Evolutionary conservation across 495 filamentous ascomycete genomes (phyloP).

Genomic region (Penicillium bialowiezense): DNA sequence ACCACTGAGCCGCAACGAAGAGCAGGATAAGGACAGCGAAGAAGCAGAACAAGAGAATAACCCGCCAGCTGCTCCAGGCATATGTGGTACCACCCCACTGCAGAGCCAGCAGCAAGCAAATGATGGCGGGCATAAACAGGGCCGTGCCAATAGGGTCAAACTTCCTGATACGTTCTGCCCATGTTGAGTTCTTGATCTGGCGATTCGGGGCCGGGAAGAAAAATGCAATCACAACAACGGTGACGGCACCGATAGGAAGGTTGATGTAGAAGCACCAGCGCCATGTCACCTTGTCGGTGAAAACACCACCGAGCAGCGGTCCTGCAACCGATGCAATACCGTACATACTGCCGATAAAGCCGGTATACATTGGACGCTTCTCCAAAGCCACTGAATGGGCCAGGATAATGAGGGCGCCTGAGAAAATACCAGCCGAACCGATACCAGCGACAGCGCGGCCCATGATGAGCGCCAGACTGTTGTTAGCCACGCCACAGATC

Average conservation of each 20-base stretch:
- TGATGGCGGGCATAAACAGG: slow-evolving; percentile 34
- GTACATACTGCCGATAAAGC: slow-evolving; percentile 67
- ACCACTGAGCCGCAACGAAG: slow-evolving; percentile 25
- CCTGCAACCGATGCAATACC: slow-evolving; percentile 68
- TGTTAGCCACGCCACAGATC: slow-evolving; percentile 68
- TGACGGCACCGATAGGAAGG: slow-evolving; percentile 59
- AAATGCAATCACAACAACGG: slow-evolving; percentile 52
- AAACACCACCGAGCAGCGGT: slow-evolving; percentile 59
- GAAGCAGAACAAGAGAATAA: slow-evolving; percentile 35
- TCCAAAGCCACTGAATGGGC: slow-evolving; percentile 56
- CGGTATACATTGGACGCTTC: slow-evolving; percentile 64
- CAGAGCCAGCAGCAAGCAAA: slow-evolving; percentile 40
- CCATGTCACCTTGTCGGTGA: slow-evolving; percentile 64
- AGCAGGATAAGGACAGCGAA: slow-evolving; percentile 33
- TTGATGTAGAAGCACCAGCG: slow-evolving; percentile 87
- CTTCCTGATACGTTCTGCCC: slow-evolving; percentile 25
- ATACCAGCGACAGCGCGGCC: slow-evolving; percentile 76
- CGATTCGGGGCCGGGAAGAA: slow-evolving; percentile 39
- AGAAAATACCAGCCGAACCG: slow-evolving; percentile 66
- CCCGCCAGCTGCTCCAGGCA: slow-evolving; percentile 30
- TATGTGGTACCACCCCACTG: slow-evolving; percentile 43
- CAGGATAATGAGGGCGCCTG: slow-evolving; percentile 70
- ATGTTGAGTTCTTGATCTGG: slow-evolving; percentile 19
- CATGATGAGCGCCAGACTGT: slow-evolving; percentile 65
- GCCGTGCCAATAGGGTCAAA: slow-evolving; percentile 34